Evolutionary conservation across 2,329 filamentous ascomycete genomes (phyloP), one percentile per base, ranked within the genome.

Genomic region (Sphaerostilbella broomeana): DNA sequence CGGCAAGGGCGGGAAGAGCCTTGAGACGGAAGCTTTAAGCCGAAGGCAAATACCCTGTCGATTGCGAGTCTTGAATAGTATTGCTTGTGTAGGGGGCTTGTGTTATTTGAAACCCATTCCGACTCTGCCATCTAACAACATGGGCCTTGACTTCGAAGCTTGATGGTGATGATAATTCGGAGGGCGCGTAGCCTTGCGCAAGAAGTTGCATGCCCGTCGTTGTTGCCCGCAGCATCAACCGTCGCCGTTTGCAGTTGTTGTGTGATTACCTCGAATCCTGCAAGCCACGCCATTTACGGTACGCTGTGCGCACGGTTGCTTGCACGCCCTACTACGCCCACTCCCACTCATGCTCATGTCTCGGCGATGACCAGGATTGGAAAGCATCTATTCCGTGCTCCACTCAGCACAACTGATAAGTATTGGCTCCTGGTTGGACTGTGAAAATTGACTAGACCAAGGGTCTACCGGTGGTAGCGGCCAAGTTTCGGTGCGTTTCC

Each of bases 1-100:
- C 50, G 52, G 56, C 48, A 52, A 53, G 48, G 52, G 56, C 57
- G 57, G 57, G 57, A 60, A 47, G 56, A 59, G 53, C 57, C 57
- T 60, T 59, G 51, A 53, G 51, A 48, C 47, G 51, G 53, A 43
- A 47, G 47, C 50, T 36, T 26, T 31, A 43, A 30, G 41, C 41
- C 41, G 40, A 35, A 9, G 21, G 26, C 36, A n/a, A n/a, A n/a
- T n/a, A n/a, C n/a, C n/a, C n/a, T n/a, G n/a, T n/a, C n/a, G n/a
- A n/a, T 13, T 19, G 29, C 13, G 29, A 32, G 29, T 17, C 29
- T 17, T 32, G 29, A 13, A 32, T 17, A 4, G 16, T 5, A 32
- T 16, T 31, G 29, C 12, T 11, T 32, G 29, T 19, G 16, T 16
- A 17, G 6, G 16, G 12, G 16, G 29, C 13, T 17, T 17, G 29